Conservation (phyloP, 768 basidiomycete species). For the Lactarius akahatsu region DNA sequence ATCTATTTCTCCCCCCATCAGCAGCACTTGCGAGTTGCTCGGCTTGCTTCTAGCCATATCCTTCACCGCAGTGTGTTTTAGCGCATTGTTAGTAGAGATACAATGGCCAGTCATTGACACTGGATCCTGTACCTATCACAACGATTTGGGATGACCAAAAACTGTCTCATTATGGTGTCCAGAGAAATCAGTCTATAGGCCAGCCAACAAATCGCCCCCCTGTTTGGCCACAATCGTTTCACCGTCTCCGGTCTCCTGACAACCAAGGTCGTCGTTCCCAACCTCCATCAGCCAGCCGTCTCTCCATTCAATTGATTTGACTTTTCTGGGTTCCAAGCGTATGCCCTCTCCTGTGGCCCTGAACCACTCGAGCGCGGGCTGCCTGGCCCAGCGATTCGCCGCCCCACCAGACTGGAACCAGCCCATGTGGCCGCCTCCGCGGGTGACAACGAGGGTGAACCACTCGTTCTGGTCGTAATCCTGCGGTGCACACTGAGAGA, state of each 20-base stretch:
- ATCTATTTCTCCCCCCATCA: background rate
- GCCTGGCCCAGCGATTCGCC: slow-evolving; percentile 60
- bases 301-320: slow-evolving; percentile 45
- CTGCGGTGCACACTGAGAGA: slow-evolving; percentile 64
- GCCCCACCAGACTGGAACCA: slow-evolving; percentile 62
- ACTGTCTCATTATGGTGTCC: background rate
- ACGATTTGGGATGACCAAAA: background rate
- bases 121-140: background rate
- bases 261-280: slow-evolving; percentile 57
- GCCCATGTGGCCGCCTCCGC: slow-evolving; percentile 79
- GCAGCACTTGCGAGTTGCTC: background rate
- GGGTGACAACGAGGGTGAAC: slow-evolving; percentile 65
- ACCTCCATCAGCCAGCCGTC: slow-evolving; percentile 57
- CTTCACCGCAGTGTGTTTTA: background rate
- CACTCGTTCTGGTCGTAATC: slow-evolving; percentile 50
- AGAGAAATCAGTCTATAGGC: slow-evolving; percentile 27
- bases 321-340: slow-evolving; percentile 38
- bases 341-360: slow-evolving; percentile 57
- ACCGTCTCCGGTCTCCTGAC: slow-evolving; percentile 55
- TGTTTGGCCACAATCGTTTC: slow-evolving; percentile 30
- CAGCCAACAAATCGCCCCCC: slow-evolving; percentile 13
- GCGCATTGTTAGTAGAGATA: background rate
- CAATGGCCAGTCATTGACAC: background rate
- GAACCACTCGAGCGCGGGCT: slow-evolving; percentile 76
- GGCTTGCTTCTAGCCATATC: background rate